Percentiles rank a stretch among this genome's conserved stretches.
phyloP scores from a whole-genome alignment of 768 basidiomycete genomes.

The Hysterangium stoloniferum region DNA sequence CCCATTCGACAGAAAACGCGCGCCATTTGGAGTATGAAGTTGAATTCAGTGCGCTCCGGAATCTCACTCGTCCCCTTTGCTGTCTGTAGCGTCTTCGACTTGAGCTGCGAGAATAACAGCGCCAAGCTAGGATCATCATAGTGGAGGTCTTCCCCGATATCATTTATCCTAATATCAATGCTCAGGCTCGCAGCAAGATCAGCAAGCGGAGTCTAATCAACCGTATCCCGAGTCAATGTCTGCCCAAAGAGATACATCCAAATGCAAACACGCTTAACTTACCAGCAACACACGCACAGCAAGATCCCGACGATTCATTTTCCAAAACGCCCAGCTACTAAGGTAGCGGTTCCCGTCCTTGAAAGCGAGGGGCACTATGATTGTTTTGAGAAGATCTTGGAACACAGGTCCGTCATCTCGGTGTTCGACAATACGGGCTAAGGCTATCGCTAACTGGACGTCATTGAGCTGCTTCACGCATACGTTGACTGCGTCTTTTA shows the following conservation, averaged over 20 bases:
- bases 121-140: constrained; percentile 94
- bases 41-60: constrained; percentile 81
- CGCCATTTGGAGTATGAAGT: constrained; percentile 91
- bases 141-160: constrained; percentile 69
- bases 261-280: too few relatives aligned
- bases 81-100: constrained; percentile 86
- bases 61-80: constrained; percentile 91
- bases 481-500: constrained; percentile 89
- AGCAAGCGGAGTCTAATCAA: constrained; percentile 64
- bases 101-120: constrained; percentile 81
- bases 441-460: constrained; percentile 81
- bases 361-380: constrained; percentile 80
- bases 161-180: constrained; percentile 44
- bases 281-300: constrained; percentile 88
- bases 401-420: constrained; percentile 77
- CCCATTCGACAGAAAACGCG: constrained; percentile 94
- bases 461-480: constrained; percentile 84
- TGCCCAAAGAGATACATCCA: background rate
- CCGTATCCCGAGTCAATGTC: background rate
- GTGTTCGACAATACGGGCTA: constrained; percentile 80
- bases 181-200: constrained; percentile 50
- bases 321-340: constrained; percentile 95
- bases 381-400: constrained; percentile 57
- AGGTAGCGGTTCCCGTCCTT: constrained; percentile 86
- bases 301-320: constrained; percentile 78